Evolutionary conservation across 805 yeast species (phyloP).

Genomic region (Metschnikowia peoriensis): DNA sequence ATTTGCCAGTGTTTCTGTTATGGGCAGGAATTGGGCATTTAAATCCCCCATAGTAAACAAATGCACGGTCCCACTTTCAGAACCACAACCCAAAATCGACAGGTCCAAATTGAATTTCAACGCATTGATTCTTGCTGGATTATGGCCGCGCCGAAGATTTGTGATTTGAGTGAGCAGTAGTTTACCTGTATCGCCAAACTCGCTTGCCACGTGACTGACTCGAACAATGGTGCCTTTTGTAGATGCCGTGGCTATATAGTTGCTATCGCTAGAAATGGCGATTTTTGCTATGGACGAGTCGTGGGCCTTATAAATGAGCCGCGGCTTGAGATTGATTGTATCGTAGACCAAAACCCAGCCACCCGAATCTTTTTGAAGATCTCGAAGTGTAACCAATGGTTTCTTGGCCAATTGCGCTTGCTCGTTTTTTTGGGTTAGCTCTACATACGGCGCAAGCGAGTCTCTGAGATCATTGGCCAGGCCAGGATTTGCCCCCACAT

Average conservation of each 20-base stretch:
- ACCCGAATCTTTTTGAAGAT: conserved; percentile 25
- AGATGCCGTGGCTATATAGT: conserved; percentile 40
- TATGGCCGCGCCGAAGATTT: conserved; percentile 42
- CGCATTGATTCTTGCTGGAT: conserved; percentile 32
- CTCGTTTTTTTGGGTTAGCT: conserved; percentile 25
- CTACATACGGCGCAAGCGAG: conserved; percentile 18
- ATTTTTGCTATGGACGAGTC: conserved; percentile 35
- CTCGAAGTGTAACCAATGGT: conserved; percentile 23
- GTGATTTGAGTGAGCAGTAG: conserved; percentile 27
- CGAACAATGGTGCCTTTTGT: conserved; percentile 43
- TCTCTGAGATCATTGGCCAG: neutral
- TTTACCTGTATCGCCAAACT: conserved; percentile 8
- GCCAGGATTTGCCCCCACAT: conserved; percentile 1
- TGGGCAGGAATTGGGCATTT: neutral
- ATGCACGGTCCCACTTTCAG: conserved; percentile 42
- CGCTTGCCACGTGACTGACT: conserved; percentile 24
- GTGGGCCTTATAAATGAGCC: conserved; percentile 40
- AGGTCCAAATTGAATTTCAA: conserved; percentile 35
- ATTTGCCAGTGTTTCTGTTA: neutral
- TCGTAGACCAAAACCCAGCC: conserved; percentile 45
- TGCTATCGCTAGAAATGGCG: conserved; percentile 26
- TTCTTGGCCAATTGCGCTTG: conserved; percentile 15
- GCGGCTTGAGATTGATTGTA: conserved; percentile 31
- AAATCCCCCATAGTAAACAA: conserved; percentile 27
- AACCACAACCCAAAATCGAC: conserved; percentile 37